Evolutionary conservation across 495 filamentous ascomycete genomes (phyloP).

Genomic region (Aspergillus incahuasiensis): DNA sequence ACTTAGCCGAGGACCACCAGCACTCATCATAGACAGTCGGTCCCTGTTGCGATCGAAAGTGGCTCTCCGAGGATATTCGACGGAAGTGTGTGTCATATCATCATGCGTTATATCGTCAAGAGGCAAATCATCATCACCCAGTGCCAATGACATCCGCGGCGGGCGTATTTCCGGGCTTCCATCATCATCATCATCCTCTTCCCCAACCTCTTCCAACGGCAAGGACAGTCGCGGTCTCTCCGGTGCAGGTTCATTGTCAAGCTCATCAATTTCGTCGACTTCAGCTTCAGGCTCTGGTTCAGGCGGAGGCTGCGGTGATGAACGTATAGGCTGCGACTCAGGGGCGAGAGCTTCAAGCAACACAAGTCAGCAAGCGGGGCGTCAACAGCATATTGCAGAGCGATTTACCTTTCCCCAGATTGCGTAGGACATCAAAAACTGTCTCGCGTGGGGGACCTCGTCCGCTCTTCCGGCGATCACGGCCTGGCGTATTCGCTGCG

Average conservation of each 20-base stretch:
- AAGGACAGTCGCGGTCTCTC: conserved; percentile 64
- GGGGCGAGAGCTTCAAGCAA: conserved; percentile 50
- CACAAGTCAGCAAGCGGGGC: neutral
- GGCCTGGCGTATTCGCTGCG: conserved; percentile 69
- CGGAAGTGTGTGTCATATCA: conserved; percentile 60
- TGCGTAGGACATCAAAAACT: conserved; percentile 63
- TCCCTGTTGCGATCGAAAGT: conserved; percentile 45
- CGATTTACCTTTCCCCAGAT: conserved; percentile 52
- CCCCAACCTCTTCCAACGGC: conserved; percentile 54
- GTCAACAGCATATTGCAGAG: neutral
- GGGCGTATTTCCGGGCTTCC: conserved; percentile 49
- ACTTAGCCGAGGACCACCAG: conserved; percentile 55
- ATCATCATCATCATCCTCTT: conserved; percentile 52
- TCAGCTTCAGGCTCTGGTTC: conserved; percentile 23
- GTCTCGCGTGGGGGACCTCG: conserved; percentile 70
- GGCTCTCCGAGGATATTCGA: conserved; percentile 65
- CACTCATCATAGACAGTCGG: conserved; percentile 51
- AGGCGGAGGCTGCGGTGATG: conserved; percentile 46
- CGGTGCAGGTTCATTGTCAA: conserved; percentile 61
- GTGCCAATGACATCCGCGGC: conserved; percentile 54
- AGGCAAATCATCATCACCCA: conserved; percentile 62
- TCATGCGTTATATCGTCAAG: conserved; percentile 59
- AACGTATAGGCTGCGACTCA: conserved; percentile 50
- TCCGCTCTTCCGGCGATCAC: conserved; percentile 60
- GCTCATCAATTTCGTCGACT: conserved; percentile 47